These are phyloP conservation scores for Ceratocystis destructans DNA, from an alignment of 2,329 filamentous ascomycete genomes.

Conservation along the genomic window DNA sequence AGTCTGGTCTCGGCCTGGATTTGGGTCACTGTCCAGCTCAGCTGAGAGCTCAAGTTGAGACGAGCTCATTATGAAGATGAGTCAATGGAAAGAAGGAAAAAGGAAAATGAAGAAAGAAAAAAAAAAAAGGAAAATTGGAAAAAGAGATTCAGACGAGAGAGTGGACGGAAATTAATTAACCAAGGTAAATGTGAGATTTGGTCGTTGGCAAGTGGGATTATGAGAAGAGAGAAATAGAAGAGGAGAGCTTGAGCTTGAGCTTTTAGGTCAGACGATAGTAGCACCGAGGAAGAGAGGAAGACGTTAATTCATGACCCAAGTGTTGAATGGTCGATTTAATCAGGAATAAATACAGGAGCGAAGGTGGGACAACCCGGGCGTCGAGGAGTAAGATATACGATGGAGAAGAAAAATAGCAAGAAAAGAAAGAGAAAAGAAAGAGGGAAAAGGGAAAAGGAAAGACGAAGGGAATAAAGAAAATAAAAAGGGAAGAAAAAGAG, in stretches of 20 bases:
- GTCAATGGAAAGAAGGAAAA: not conserved
- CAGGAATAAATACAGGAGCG: not conserved
- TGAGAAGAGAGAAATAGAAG: not conserved
- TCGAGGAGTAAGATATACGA: not conserved
- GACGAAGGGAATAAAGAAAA: not conserved
- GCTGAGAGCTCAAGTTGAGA: not conserved
- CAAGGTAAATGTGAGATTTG: not conserved
- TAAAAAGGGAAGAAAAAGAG: not conserved
- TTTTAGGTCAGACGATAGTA: constrained; percentile 5
- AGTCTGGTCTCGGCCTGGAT: not conserved
- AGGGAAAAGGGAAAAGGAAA: not conserved
- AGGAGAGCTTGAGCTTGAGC: not conserved
- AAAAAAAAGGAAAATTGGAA: not conserved
- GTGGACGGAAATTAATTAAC: too few species aligned
- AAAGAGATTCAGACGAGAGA: not conserved
- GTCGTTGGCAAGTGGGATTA: not conserved
- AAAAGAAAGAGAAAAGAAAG: not conserved
- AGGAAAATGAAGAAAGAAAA: not conserved
- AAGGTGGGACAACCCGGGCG: not conserved
- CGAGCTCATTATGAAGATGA: constrained; percentile 1
- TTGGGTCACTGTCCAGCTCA: not conserved
- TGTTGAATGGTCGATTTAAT: constrained; percentile 2
- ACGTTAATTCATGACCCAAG: not conserved
- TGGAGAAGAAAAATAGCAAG: too few species aligned
- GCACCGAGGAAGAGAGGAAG: not conserved